These are phyloP conservation scores for Penicillium crustosum DNA, from an alignment of 2,329 filamentous ascomycete genomes.

Conservation along the genomic window DNA sequence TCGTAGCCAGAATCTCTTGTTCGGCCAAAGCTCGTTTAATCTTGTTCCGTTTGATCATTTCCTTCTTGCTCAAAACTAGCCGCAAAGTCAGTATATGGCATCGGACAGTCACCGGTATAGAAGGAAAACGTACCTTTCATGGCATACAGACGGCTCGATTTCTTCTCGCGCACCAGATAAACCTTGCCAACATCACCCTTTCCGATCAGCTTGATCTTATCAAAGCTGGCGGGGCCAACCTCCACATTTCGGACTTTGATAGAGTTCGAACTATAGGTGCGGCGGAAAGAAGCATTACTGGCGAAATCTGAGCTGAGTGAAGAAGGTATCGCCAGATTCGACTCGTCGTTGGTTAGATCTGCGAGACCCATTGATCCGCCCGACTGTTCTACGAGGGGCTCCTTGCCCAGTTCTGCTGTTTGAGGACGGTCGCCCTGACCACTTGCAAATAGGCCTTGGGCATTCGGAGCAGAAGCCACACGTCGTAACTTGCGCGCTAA, in stretches of 20 bases:
- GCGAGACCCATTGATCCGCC: conserved; percentile 55
- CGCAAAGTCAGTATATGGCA: conserved; percentile 39
- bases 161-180: conserved; percentile 96
- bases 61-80: conserved; percentile 94
- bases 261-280: conserved; percentile 98
- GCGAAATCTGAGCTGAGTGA: conserved; percentile 56
- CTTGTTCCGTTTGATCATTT: conserved; percentile 99
- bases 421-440: conserved; percentile 68
- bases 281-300: conserved; percentile 72
- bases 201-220: conserved; percentile 99
- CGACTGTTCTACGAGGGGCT: conserved; percentile 65
- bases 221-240: conserved; percentile 90
- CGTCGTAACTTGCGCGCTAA: conserved; percentile 86
- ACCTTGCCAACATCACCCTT: conserved; percentile 99
- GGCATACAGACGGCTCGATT: conserved; percentile 89
- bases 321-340: conserved; percentile 34
- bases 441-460: conserved; percentile 80
- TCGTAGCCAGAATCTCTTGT: conserved; percentile 96
- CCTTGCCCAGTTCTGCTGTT: conserved; percentile 83
- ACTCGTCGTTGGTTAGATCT: conserved; percentile 41
- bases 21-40: conserved; percentile 97
- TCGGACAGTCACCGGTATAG: neutral
- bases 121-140: conserved; percentile 78
- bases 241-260: conserved; percentile 98
- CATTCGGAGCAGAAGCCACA: conserved; percentile 95